Evolutionary conservation across 2,329 filamentous ascomycete genomes (phyloP), one percentile per base, ranked within the genome.

Genomic region (Neoscytalidium dimidiatum): DNA sequence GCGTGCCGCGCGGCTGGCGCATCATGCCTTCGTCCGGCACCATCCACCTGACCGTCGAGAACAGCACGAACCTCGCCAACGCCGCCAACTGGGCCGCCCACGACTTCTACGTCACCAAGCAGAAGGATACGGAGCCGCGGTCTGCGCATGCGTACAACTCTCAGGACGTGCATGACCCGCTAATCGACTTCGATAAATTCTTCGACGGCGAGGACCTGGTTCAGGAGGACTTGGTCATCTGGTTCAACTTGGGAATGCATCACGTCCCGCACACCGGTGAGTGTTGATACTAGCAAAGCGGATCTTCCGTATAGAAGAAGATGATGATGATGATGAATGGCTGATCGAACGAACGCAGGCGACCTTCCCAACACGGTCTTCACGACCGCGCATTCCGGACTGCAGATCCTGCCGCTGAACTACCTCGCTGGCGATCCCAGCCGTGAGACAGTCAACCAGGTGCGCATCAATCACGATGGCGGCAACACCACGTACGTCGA

Each of bases 231-330:
- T 11, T 74, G 66, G 81, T 84, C 2, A 66, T 83, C 3, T 85
- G 82, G 76, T 80, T 85, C 68, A 85, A 85, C 68, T 72, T 85
- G 8, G 82, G 82, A 49, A 82, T 82, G 72, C 83, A 85, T 69
- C 82, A 85, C 68, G 76, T 83, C 23, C 82, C 81, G 1, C 75
- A 76, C 28, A 74, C 75, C 2, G 41, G 41, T 60, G 19, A 31
- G 23, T 0, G 8, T 19, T 23, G 3, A n/a, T n/a, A n/a, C n/a
- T n/a, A n/a, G n/a, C n/a, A n/a, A n/a, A n/a, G n/a, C n/a, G n/a
- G n/a, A n/a, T n/a, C n/a, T n/a, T n/a, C n/a, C n/a, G n/a, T n/a
- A n/a, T n/a, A n/a, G n/a, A n/a, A n/a, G n/a, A n/a, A n/a, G n/a
- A n/a, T n/a, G n/a, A n/a, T n/a, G n/a, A n/a, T n/a, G n/a, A n/a